Base-by-base conservation (phyloP, 2,329 filamentous ascomycete genomes). In the Aspergillus unguis region DNA sequence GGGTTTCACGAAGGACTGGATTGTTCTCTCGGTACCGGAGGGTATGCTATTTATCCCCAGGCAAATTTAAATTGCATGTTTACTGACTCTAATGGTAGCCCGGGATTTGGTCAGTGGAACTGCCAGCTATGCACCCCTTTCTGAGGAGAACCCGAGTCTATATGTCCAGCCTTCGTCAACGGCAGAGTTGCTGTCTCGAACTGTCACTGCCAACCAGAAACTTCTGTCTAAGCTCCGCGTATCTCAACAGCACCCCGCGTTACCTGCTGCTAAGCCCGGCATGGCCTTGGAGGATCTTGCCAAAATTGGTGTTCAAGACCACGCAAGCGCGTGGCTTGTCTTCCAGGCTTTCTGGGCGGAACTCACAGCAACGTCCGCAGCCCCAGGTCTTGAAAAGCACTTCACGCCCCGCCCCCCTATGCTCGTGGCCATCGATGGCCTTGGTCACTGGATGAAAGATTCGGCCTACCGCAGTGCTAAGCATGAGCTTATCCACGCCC, bases 1-100 rank as follows among this genome's bases (percentile, higher is more conserved):
- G 72, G 92, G 84, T 1, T 85, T 92, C 60, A 70, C 92, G 65
- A 90, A 90, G 69, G 81, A 87, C 28, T 97, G 92, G 90, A 80
- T 96, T 41, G 91, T 97, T 43, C 80, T 99, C 53, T 87, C 89
- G 65, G 80, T 97, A 47, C 92, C 94, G 35, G 91, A 99, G 75
- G 88, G 92, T 95, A 78, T 63, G 79, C 65, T 44, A 3, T 5
- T 8, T 17, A 23, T 29, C 6, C 25, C 36, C 25, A 5, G 35
- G 7, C 29, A 23, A 6, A 31, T 26, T 29, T 8, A 40, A 28
- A 23, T 29, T 17, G n/a, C 31, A 31, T 33, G 46, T 33, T 36
- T 58, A 10, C 58, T 65, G 50, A 67, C 49, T 44, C 7, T n/a
- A 41, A 45, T 17, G 56, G 28, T 61, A 90, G 92, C 84, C 50